These are phyloP conservation scores for Botryosphaeria dothidea DNA, from an alignment of 2,329 filamentous ascomycete genomes.

Conservation along the genomic window DNA sequence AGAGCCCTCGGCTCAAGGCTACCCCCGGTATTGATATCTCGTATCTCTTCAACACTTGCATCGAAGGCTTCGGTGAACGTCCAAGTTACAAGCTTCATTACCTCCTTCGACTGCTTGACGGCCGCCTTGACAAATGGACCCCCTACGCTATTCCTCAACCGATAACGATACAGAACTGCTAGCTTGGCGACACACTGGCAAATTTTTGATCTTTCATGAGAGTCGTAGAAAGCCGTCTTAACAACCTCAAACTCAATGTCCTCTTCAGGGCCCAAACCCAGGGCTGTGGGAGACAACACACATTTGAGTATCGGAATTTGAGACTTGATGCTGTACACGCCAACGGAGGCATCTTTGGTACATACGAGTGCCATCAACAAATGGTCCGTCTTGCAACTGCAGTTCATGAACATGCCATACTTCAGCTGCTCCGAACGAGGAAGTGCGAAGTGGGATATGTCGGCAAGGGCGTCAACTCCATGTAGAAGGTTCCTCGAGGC, in stretches of 20 bases:
- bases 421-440: neutral
- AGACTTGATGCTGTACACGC: conserved; percentile 11
- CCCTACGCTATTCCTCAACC: neutral
- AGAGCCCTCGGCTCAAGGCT: conserved; percentile 6
- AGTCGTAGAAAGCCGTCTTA: conserved; percentile 10
- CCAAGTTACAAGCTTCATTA: conserved; percentile 18
- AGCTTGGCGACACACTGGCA: conserved; percentile 6
- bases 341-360: neutral
- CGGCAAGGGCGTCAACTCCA: neutral
- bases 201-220: neutral
- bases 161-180: conserved; percentile 14
- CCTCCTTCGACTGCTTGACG: neutral
- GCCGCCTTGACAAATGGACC: conserved; percentile 9
- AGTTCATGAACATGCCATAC: conserved; percentile 6
- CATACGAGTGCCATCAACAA: conserved; percentile 6
- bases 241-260: conserved; percentile 10
- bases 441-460: neutral
- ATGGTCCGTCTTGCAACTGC: neutral
- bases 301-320: conserved; percentile 9
- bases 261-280: neutral
- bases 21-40: conserved; percentile 2
- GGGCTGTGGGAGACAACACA: neutral
- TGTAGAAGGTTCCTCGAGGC: neutral
- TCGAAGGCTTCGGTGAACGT: neutral
- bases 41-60: neutral